Evolutionary conservation across 2,329 filamentous ascomycete species (phyloP).

Genomic region (Xylariaceae sp.): DNA sequence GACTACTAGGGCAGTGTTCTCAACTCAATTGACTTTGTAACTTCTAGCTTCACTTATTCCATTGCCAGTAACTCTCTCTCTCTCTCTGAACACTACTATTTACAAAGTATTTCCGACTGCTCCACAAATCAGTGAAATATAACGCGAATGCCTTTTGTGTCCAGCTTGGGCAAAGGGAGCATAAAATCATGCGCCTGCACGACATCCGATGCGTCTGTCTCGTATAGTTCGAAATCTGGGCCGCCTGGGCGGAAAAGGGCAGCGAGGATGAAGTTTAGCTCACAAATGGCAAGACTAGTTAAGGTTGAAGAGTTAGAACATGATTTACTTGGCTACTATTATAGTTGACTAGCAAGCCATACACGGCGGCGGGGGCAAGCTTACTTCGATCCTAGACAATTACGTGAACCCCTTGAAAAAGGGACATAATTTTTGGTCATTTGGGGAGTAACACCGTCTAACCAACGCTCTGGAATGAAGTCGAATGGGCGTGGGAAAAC

Average conservation of each 20-base stretch:
- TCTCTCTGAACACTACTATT: too few species aligned
- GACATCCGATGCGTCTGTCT: slow-evolving; percentile 27
- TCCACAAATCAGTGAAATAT: too few species aligned
- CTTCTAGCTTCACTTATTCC: too few species aligned
- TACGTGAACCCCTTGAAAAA: slow-evolving; percentile 25
- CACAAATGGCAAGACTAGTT: slow-evolving; percentile 24
- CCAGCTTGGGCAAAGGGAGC: slow-evolving; percentile 9
- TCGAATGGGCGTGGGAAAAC: slow-evolving; percentile 32
- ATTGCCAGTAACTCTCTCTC: too few species aligned
- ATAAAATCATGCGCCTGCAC: slow-evolving; percentile 23
- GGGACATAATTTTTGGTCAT: slow-evolving; percentile 24
- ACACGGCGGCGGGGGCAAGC: not conserved
- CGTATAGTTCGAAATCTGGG: slow-evolving; percentile 25
- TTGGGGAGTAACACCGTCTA: slow-evolving; percentile 6
- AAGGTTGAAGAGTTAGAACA: too few species aligned
- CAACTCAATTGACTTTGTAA: too few species aligned
- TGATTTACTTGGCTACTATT: too few species aligned
- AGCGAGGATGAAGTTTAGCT: slow-evolving; percentile 21
- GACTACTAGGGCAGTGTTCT: too few species aligned
- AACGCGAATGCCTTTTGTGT: slow-evolving; percentile 12
- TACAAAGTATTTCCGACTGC: too few species aligned
- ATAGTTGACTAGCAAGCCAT: too few species aligned
- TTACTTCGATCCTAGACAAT: slow-evolving; percentile 29
- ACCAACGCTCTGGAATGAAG: slow-evolving; percentile 40
- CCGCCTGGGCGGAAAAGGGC: slow-evolving; percentile 25